Evolutionary conservation across 2,329 filamentous ascomycete species (phyloP), one percentile per base, ranked within the genome.

Genomic region (Pseudonectria foliicola): DNA sequence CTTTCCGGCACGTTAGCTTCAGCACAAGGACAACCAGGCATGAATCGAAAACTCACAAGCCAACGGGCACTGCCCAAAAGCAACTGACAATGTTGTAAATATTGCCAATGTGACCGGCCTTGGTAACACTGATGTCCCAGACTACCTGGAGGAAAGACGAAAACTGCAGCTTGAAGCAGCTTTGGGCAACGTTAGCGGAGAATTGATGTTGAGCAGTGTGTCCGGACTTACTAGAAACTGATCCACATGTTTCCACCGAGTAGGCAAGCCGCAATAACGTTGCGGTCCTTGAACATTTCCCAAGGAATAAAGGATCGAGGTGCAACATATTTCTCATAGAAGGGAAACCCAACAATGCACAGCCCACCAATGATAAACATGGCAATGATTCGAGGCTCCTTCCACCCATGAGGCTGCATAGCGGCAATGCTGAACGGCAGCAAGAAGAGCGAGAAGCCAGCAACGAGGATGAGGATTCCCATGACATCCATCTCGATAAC

Each of bases 401-500:
- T 39, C 66, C 67, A 71, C 27, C 54, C 34, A 3, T 31, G 15
- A 54, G 24, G 54, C 44, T 2, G 52, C 44, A 4, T 55, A 3
- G 42, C 43, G 1, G 56, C 61, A 4, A 70, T 48, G 30, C 56
- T 67, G 42, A 68, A 70, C 0, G 73, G 73, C 0, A 74, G 62
- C 6, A 75, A 59, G 10, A 77, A 60, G 29, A 77, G 59, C 16
- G 64, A 64, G 38, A 71, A 67, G 10, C 70, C 64, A 3, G 61
- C 64, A 14, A 71, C 68, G 35, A 74, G 54, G 23, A 77, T 54
- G 13, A 75, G 46, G 34, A 73, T 60, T 2, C 73, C 73, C 7
- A 70, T 48, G 5, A 73, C 33, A 29, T 61, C 56, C 3, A 60
- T 45, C n/a, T 54, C 49, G 2, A 38, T 29, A 4, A 38, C 25